Base-by-base conservation (phyloP, 1,139 yeast species). In the Kodamaea anthophila region DNA sequence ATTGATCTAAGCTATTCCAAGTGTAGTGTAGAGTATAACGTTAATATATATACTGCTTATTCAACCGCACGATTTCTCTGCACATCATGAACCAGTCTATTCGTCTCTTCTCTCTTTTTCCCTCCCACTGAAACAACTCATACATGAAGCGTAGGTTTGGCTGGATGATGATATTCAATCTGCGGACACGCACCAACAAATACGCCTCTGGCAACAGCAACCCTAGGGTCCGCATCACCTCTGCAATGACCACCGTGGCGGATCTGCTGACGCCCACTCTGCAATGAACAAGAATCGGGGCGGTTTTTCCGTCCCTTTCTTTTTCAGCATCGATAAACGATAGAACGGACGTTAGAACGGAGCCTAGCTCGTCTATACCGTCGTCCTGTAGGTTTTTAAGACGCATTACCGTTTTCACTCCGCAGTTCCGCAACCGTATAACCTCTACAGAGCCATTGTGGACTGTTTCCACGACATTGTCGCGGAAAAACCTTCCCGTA, bases 21-120 rank as follows among this genome's bases (percentile, higher is more conserved):
- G n/a, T n/a, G n/a, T n/a, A n/a, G n/a, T n/a, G n/a, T n/a, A n/a
- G n/a, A n/a, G n/a, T n/a, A n/a, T n/a, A n/a, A n/a, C n/a, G n/a
- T n/a, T n/a, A n/a, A n/a, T n/a, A 5, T 8, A 24, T 18, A 12
- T 24, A 79, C 1, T 81, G 83, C 41, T 69, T 67, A 55, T 88
- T 88, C 56, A 88, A 65, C 39, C 70, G 66, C 47, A 81, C 76
- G 37, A 88, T 84, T 46, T 87, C 94, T 26, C 94, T 71, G 53
- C 96, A 85, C 51, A 88, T 61, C n/a, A 83, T 68, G 49, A 77
- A 83, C 97, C 97, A 88, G 48, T 87, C 96, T 28, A 85, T 79
- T 40, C 79, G 87, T 21, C 94, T 59, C 23, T 76, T 51, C 38
- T 31, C 25, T 9, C 9, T 11, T 15, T 37, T 39, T 13, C 23